Percentiles rank a stretch among this genome's conserved stretches.
Conservation (phyloP, 139 green algal species). For the Coccomyxa sp. region DNA sequence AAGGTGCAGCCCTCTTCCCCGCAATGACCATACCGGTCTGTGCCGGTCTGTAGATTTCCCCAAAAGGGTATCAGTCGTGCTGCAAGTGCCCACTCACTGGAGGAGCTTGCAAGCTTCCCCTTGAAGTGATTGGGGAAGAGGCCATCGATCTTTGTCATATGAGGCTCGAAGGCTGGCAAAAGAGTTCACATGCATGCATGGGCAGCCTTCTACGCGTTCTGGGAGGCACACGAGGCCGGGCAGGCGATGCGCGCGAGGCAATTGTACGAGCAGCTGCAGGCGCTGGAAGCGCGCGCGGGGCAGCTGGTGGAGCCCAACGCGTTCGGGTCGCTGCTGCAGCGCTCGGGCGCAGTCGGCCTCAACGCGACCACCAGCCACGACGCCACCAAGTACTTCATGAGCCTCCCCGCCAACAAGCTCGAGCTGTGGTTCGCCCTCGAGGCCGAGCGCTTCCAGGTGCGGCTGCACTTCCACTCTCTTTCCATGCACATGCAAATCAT, state of each 20-base stretch:
- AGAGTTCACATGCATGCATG: not conserved
- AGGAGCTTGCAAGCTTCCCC: too few species aligned
- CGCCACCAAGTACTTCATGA: slow-evolving; percentile 65
- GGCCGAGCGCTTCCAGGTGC: slow-evolving; percentile 68
- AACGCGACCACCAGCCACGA: slow-evolving; percentile 87
- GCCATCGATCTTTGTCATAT: too few species aligned
- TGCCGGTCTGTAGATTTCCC: too few species aligned
- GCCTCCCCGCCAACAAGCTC: slow-evolving; percentile 57
- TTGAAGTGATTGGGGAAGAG: too few species aligned
- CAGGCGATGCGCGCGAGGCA: not conserved
- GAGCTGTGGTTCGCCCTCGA: slow-evolving; percentile 93
- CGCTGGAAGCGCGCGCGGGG: slow-evolving; percentile 33
- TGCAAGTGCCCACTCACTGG: too few species aligned
- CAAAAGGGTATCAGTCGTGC: too few species aligned
- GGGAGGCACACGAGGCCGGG: slow-evolving; percentile 19
- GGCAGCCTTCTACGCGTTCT: slow-evolving; percentile 53
- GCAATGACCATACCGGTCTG: not conserved
- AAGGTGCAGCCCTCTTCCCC: slow-evolving; percentile 29
- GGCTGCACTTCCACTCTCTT: not conserved
- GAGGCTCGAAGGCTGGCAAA: too few species aligned
- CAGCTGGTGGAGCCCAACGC: slow-evolving; percentile 68
- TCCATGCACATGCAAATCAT: not conserved
- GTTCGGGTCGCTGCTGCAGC: slow-evolving; percentile 63
- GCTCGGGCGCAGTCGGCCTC: slow-evolving; percentile 72
- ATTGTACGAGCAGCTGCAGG: slow-evolving; percentile 24